Evolutionary conservation across 371 early-diverging fungal genomes (phyloP).

Genomic region (Rhizopus stolonifer): DNA sequence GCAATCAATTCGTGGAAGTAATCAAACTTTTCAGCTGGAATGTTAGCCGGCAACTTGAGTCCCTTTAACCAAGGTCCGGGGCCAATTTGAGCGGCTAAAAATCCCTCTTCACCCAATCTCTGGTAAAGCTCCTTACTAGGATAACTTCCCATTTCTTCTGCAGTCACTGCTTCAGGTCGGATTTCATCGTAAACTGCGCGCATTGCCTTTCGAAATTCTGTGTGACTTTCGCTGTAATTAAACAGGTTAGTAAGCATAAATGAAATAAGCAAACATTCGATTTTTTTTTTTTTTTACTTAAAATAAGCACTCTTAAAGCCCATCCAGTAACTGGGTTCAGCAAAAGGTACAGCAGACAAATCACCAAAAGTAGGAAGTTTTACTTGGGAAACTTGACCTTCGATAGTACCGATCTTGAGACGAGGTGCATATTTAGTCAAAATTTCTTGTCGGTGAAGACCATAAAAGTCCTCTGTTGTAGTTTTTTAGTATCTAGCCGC

Average conservation of each 20-base stretch:
- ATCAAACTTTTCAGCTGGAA: constrained; percentile 64
- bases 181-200: constrained; percentile 56
- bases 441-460: constrained; percentile 68
- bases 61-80: constrained; percentile 48
- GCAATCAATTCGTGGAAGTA: constrained; percentile 80
- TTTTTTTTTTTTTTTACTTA: constrained; percentile 36
- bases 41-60: constrained; percentile 42
- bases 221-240: constrained; percentile 58
- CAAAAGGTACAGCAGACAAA: constrained; percentile 58
- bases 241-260: constrained; percentile 9
- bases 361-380: constrained; percentile 30
- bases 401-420: constrained; percentile 51
- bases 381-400: constrained; percentile 30
- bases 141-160: constrained; percentile 45
- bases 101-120: constrained; percentile 65
- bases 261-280: background rate
- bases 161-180: constrained; percentile 36
- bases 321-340: constrained; percentile 57
- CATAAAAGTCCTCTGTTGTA: constrained; percentile 41
- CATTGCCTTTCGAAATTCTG: constrained; percentile 51
- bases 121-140: constrained; percentile 51
- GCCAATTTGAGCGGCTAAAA: constrained; percentile 67
- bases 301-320: constrained; percentile 62
- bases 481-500: too few relatives aligned
- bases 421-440: constrained; percentile 53